A percentile compares a stretch with the other conserved stretches of the same genome.
phyloP scores from a whole-genome alignment of 495 filamentous ascomycete species.

The Pyronema domesticum region DNA sequence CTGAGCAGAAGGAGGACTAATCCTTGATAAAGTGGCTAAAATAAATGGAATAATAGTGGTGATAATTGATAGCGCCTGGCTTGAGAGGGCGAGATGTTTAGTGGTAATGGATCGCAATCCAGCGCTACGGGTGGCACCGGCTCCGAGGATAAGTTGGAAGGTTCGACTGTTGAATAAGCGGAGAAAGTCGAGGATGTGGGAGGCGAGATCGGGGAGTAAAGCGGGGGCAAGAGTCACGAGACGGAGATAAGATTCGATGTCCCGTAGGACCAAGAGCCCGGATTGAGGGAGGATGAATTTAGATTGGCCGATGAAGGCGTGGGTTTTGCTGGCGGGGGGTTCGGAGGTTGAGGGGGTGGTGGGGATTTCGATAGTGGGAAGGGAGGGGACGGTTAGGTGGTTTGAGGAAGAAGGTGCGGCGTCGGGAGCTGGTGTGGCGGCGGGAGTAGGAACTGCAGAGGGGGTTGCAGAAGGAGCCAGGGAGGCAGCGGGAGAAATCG shows the following conservation, averaged over 20 bases:
- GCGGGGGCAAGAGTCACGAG: slow-evolving; percentile 70
- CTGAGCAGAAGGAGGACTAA: slow-evolving; percentile 39
- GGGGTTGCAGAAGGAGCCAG: background rate
- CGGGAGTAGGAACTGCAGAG: background rate
- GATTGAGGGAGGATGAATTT: slow-evolving; percentile 74
- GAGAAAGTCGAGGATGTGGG: slow-evolving; percentile 40
- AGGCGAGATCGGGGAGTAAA: slow-evolving; percentile 67
- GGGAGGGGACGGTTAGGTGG: background rate
- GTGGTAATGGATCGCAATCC: slow-evolving; percentile 93
- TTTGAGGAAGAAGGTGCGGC: too few relatives aligned
- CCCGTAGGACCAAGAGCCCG: slow-evolving; percentile 56
- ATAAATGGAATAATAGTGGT: slow-evolving; percentile 75
- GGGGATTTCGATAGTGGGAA: slow-evolving; percentile 1
- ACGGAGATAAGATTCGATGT: slow-evolving; percentile 64
- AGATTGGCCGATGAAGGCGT: slow-evolving; percentile 67
- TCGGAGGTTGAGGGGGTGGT: slow-evolving; percentile 9
- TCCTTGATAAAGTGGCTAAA: slow-evolving; percentile 73
- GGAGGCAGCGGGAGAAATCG: background rate
- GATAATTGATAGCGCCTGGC: slow-evolving; percentile 77
- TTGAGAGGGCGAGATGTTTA: slow-evolving; percentile 82
- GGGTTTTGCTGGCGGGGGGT: slow-evolving; percentile 13
- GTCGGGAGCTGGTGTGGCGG: background rate
- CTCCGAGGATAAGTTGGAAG: slow-evolving; percentile 83
- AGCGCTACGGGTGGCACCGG: slow-evolving; percentile 76
- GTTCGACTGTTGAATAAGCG: slow-evolving; percentile 80